Evolutionary conservation across 2,329 filamentous ascomycete species (phyloP).

Genomic region (Knoxdaviesia proteae): DNA sequence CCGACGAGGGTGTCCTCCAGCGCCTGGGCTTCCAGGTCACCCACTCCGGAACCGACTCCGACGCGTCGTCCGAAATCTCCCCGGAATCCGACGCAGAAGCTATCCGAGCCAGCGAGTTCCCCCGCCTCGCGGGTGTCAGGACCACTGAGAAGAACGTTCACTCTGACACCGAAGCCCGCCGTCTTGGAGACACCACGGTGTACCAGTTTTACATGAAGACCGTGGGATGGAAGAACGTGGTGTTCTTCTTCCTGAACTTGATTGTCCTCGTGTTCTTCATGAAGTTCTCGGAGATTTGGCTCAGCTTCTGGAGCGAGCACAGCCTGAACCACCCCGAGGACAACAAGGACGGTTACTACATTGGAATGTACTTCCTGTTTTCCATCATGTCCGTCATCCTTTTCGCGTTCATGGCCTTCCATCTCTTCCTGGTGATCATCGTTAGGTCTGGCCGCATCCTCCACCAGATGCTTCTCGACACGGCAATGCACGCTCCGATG

Average conservation of each 20-base stretch:
- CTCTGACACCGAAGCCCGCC: constrained; percentile 6
- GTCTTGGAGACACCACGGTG: constrained; percentile 12
- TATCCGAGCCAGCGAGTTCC: not conserved
- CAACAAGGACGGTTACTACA: constrained; percentile 8
- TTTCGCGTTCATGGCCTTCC: constrained; percentile 5
- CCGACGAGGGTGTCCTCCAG: constrained; percentile 17
- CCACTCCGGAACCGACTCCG: not conserved
- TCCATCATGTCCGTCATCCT: constrained; percentile 6
- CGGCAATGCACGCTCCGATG: constrained; percentile 17
- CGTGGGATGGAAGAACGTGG: constrained; percentile 7
- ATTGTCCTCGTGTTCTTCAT: constrained; percentile 9
- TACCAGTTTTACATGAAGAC: constrained; percentile 15
- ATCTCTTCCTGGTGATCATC: constrained; percentile 10
- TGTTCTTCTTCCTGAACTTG: constrained; percentile 7
- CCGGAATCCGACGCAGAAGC: not conserved
- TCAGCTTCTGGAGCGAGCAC: constrained; percentile 19
- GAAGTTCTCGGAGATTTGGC: constrained; percentile 16
- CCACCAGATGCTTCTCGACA: constrained; percentile 13
- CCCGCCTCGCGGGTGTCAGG: not conserved
- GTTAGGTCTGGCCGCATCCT: constrained; percentile 12
- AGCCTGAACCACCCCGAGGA: constrained; percentile 4
- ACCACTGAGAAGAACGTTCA: no score
- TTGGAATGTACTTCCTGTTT: constrained; percentile 13
- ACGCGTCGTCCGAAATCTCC: not conserved
- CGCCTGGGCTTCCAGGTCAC: constrained; percentile 13